phyloP scores from a whole-genome alignment of 805 yeast genomes.

The Citeromyces matritensis region DNA sequence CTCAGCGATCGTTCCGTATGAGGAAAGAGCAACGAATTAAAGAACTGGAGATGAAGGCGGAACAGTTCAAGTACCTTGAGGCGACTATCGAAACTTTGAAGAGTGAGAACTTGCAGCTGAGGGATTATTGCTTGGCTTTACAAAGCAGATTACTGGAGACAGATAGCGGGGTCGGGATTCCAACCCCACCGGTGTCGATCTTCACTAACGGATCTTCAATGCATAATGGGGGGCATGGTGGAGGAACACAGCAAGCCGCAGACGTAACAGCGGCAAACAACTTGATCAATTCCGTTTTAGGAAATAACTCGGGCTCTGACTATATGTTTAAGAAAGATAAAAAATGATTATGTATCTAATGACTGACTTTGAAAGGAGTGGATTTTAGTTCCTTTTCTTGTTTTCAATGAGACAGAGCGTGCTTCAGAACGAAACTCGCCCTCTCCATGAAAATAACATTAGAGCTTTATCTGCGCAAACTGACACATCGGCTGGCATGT shows the following conservation, averaged over 20 bases:
- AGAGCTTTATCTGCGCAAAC: slow-evolving; percentile 1
- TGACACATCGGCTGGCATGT: slow-evolving; percentile 2
- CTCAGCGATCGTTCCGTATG: slow-evolving; percentile 83
- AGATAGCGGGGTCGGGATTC: slow-evolving; percentile 8
- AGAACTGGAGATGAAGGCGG: slow-evolving; percentile 61
- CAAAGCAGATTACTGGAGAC: slow-evolving; percentile 52
- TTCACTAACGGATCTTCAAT: slow-evolving; percentile 1
- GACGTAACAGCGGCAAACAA: slow-evolving; percentile 4
- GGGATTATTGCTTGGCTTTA: slow-evolving; percentile 57
- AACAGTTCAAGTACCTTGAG: slow-evolving; percentile 44
- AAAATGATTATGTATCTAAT: slow-evolving; percentile 1
- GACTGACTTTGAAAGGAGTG: too few relatives aligned
- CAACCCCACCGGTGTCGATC: slow-evolving; percentile 2
- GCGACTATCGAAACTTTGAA: slow-evolving; percentile 53
- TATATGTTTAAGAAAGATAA: neutral
- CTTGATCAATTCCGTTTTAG: slow-evolving; percentile 4
- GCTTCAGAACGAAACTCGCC: neutral
- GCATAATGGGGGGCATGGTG: too few relatives aligned
- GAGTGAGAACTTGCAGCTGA: slow-evolving; percentile 53
- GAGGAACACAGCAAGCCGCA: neutral
- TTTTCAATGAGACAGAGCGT: neutral
- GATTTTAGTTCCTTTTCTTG: slow-evolving; percentile 1
- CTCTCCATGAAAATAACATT: neutral
- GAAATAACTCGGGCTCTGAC: slow-evolving; percentile 3
- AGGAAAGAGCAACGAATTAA: slow-evolving; percentile 71